Evolutionary conservation across 805 yeast species (phyloP).

Genomic region (Suhomyces vadensis): DNA sequence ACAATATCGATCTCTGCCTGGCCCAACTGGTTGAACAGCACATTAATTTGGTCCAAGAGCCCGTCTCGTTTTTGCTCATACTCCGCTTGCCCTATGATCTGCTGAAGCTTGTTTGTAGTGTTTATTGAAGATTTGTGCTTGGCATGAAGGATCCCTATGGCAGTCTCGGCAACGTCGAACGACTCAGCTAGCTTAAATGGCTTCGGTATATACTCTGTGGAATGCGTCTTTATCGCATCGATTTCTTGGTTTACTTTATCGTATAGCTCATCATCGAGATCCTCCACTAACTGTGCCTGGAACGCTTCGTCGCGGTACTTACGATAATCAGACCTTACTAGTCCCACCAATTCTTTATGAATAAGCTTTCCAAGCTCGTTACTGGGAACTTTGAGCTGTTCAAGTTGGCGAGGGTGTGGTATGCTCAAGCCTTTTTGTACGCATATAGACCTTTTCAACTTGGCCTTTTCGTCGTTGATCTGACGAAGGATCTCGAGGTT

Average conservation of each 20-base stretch:
- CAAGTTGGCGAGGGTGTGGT: constrained; percentile 30
- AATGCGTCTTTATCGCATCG: constrained; percentile 8
- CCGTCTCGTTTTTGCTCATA: constrained; percentile 6
- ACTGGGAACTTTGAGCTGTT: not conserved
- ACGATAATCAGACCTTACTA: constrained; percentile 46
- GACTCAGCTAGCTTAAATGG: constrained; percentile 17
- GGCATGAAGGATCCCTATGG: constrained; percentile 19
- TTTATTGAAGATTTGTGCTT: constrained; percentile 10
- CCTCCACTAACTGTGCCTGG: constrained; percentile 23
- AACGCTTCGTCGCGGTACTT: constrained; percentile 25
- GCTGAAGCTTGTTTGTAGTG: constrained; percentile 1
- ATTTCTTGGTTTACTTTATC: constrained; percentile 18
- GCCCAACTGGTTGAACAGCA: constrained; percentile 12
- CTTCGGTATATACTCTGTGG: too few species aligned
- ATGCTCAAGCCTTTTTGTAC: constrained; percentile 46
- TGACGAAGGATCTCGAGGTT: constrained; percentile 24
- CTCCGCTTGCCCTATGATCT: constrained; percentile 7
- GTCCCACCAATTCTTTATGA: constrained; percentile 29
- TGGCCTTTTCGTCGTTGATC: constrained; percentile 29
- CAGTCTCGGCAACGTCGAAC: constrained; percentile 17
- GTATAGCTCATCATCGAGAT: constrained; percentile 29
- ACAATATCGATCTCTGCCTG: constrained; percentile 19
- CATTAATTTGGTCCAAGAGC: constrained; percentile 11
- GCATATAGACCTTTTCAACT: constrained; percentile 46
- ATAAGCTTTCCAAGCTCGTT: constrained; percentile 21